Evolutionary conservation across 2,329 filamentous ascomycete genomes (phyloP), one percentile per base, ranked within the genome.

Genomic region (Alternaria ventricosa): DNA sequence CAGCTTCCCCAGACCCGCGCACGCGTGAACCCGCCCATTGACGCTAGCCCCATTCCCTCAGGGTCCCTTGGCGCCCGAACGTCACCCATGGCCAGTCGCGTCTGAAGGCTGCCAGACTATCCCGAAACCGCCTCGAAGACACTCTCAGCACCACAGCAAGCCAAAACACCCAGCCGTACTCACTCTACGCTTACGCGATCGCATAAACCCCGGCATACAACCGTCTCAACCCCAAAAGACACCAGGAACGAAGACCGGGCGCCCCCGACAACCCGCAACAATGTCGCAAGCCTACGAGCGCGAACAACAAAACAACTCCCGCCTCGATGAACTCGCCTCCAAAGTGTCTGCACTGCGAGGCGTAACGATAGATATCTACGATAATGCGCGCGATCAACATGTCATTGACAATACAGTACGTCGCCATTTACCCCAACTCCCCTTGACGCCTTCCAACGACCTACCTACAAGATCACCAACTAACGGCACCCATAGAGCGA

Each of bases 281-380:
- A 87, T 87, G 85, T 86, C 85, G 23, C 85, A 87, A 78, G 83
- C 86, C 70, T 88, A 87, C 80, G 85, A 87, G 72, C 84, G 86
- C 72, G 86, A 88, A 82, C 78, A 87, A 87, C 96, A 99, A 82
- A 99, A 99, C 84, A 97, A 98, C 83, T 90, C 92, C 71, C 94
- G 95, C 73, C 92, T 99, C 60, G 90, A 95, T 75, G 94, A 97
- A 79, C 91, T 99, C 41, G 92, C 92, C 15, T 87, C 89, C 70
- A 99, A 99, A 84, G 94, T 98, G 59, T 92, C 92, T 18, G 93
- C 94, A 56, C 88, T 99, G 67, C 93, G 95, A 76, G 92, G 92
- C 80, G 93, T 99, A 55, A 99, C 96, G 45, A 89, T 98, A 69
- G 94, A 99, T 84, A 99, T 99, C 76, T 97, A 98, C 86, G 94